Evolutionary conservation across 1,284 basidiomycete genomes (phyloP).

Genomic region (Albatrellus sp.): DNA sequence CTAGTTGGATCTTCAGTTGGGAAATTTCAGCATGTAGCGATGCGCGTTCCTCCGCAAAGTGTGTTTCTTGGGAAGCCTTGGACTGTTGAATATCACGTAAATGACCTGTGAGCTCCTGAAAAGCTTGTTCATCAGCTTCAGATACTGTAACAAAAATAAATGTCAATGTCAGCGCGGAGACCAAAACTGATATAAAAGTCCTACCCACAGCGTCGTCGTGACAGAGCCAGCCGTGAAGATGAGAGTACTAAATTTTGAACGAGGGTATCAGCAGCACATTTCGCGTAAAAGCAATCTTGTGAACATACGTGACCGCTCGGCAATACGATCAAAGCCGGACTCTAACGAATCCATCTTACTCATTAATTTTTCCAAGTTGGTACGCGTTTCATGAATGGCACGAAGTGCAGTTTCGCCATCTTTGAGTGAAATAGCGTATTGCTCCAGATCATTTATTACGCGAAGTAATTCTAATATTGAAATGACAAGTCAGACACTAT

Average conservation of each 20-base stretch:
- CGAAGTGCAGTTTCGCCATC: slow-evolving; percentile 29
- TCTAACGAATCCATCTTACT: slow-evolving; percentile 68
- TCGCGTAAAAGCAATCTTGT: no score
- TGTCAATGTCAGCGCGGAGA: slow-evolving; percentile 3
- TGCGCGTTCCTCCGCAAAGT: slow-evolving; percentile 40
- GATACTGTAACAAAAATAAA: slow-evolving; percentile 28
- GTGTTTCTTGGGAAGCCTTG: slow-evolving; percentile 38
- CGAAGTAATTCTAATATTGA: slow-evolving; percentile 39
- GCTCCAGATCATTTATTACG: slow-evolving; percentile 55
- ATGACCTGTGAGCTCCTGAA: slow-evolving; percentile 54
- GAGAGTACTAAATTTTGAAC: slow-evolving; percentile 52
- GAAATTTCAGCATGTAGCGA: slow-evolving; percentile 42
- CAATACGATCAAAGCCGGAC: slow-evolving; percentile 66
- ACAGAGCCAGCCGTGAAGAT: slow-evolving; percentile 50
- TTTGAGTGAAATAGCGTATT: slow-evolving; percentile 30
- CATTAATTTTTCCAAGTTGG: slow-evolving; percentile 53
- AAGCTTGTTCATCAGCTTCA: slow-evolving; percentile 59
- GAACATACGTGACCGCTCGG: slow-evolving; percentile 62
- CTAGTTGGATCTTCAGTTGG: slow-evolving; percentile 31
- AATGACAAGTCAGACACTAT: not conserved
- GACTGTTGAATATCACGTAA: slow-evolving; percentile 42
- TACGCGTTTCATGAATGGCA: slow-evolving; percentile 52
- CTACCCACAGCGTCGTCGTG: slow-evolving; percentile 54
- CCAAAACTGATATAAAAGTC: not conserved
- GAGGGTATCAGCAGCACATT: not conserved